phyloP scores from a whole-genome alignment of 129 eudicot genomes.

The Centrapalus pauciflorus region DNA sequence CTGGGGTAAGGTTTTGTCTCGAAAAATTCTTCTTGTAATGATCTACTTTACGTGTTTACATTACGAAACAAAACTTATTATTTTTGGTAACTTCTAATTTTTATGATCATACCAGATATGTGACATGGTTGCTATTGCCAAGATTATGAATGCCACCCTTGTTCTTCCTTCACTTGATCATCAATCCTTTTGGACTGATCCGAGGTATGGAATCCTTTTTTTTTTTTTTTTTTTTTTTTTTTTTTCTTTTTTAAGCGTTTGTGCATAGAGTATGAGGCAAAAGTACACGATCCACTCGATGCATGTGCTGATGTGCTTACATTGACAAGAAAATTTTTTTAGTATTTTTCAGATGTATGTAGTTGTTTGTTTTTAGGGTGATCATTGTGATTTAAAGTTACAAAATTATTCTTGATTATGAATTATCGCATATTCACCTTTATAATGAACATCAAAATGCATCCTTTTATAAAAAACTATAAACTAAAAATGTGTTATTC shows the following conservation, averaged over 20 bases:
- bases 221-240: too few species aligned
- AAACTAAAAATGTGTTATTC: background rate
- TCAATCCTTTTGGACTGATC: constrained; percentile 92
- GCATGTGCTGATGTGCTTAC: constrained; percentile 5
- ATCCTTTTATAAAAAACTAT: background rate
- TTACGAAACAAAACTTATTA: background rate
- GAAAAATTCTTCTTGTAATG: background rate
- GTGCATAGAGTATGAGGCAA: too few species aligned
- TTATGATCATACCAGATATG: constrained; percentile 58
- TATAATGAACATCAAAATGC: too few species aligned
- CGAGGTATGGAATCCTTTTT: constrained; percentile 53
- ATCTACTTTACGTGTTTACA: background rate
- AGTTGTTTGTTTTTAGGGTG: too few species aligned
- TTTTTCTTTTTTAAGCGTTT: too few species aligned
- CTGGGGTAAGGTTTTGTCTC: constrained; percentile 67
- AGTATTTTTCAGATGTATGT: background rate
- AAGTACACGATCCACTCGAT: too few species aligned
- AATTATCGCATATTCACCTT: too few species aligned
- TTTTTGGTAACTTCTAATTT: background rate
- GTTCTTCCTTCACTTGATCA: constrained; percentile 99
- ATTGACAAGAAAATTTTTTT: background rate
- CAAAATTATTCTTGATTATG: too few species aligned
- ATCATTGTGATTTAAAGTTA: too few species aligned
- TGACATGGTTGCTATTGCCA: constrained; percentile 92
- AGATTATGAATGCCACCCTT: constrained; percentile 89